Conservation (phyloP, 2,329 filamentous ascomycete genomes). For the Plectosphaerella sp. region DNA sequence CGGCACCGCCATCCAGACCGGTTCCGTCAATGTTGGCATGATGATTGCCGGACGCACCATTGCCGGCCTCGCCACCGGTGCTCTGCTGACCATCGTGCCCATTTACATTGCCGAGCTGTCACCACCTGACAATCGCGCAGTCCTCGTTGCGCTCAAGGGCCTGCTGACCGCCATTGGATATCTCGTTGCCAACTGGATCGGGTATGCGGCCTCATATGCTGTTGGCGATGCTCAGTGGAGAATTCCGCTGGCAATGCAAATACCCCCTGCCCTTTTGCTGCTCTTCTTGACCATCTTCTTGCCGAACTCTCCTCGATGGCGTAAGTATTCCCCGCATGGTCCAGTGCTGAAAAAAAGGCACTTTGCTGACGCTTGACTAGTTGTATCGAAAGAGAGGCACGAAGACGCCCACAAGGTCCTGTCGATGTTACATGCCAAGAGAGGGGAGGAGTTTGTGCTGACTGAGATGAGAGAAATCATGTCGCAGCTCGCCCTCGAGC, state of each 20-base stretch:
- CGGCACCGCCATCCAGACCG: slow-evolving; percentile 16
- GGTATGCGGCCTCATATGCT: slow-evolving; percentile 27
- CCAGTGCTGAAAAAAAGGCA: no score
- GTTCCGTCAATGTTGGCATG: slow-evolving; percentile 21
- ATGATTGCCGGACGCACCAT: slow-evolving; percentile 24
- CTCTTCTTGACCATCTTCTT: slow-evolving; percentile 14
- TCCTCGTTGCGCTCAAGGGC: slow-evolving; percentile 18
- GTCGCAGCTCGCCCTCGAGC: slow-evolving; percentile 22
- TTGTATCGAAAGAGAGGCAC: no score
- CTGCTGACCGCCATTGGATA: slow-evolving; percentile 20
- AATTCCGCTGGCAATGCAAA: slow-evolving; percentile 18
- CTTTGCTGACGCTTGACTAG: no score
- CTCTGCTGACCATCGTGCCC: slow-evolving; percentile 16
- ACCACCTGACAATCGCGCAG: slow-evolving; percentile 16
- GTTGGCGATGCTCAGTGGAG: slow-evolving; percentile 21
- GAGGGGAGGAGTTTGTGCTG: no score
- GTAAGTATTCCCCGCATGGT: no score
- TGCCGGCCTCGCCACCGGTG: slow-evolving; percentile 14
- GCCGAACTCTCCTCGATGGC: slow-evolving; percentile 20
- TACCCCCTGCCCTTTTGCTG: slow-evolving; percentile 15
- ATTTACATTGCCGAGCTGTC: slow-evolving; percentile 21
- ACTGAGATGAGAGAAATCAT: no score
- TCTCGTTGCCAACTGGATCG: slow-evolving; percentile 25
- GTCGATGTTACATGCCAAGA: no score
- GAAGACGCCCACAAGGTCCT: no score